Evolutionary conservation across 225 moss, liverwort and hornwort genomes (phyloP).

Genomic region (Marchantia polymorpha): DNA sequence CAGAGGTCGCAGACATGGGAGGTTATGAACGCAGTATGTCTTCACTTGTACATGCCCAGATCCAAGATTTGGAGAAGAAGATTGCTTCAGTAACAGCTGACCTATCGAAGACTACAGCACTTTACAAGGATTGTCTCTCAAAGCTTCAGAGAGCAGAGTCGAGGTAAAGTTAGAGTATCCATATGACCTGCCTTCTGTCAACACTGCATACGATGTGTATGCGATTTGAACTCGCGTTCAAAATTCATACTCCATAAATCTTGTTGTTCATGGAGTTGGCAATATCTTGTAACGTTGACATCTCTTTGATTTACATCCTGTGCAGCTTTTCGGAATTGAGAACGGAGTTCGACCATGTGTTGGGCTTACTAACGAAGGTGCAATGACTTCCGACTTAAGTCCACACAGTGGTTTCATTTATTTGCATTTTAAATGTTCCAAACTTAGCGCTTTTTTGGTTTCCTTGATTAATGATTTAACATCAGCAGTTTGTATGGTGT

Average conservation of each 20-base stretch:
- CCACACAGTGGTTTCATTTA: not conserved
- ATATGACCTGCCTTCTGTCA: no score
- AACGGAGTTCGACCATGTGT: conserved; percentile 57
- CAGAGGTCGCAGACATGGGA: no score
- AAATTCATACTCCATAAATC: no score
- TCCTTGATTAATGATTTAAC: no score
- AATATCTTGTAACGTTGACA: not conserved
- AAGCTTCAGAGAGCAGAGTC: conserved; percentile 65
- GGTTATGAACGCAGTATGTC: not conserved
- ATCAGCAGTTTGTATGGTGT: no score
- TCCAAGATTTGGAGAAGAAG: conserved; percentile 63
- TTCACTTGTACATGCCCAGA: conserved; percentile 44
- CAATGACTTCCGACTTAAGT: not conserved
- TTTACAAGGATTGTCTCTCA: conserved; percentile 63
- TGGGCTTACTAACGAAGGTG: conserved; percentile 65
- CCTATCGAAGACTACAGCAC: conserved; percentile 52
- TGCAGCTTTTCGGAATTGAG: conserved; percentile 49
- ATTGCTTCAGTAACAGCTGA: conserved; percentile 57
- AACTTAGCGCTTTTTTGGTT: no score
- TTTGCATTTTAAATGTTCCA: no score
- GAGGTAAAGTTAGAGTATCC: conserved; percentile 31
- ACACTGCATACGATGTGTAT: no score
- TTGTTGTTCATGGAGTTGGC: no score
- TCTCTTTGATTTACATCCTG: not conserved
- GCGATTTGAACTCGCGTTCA: no score